Percentiles rank a stretch among this genome's conserved stretches.
phyloP scores from a whole-genome alignment of 2,329 filamentous ascomycete species.

The Arthrinium phaeospermum region DNA sequence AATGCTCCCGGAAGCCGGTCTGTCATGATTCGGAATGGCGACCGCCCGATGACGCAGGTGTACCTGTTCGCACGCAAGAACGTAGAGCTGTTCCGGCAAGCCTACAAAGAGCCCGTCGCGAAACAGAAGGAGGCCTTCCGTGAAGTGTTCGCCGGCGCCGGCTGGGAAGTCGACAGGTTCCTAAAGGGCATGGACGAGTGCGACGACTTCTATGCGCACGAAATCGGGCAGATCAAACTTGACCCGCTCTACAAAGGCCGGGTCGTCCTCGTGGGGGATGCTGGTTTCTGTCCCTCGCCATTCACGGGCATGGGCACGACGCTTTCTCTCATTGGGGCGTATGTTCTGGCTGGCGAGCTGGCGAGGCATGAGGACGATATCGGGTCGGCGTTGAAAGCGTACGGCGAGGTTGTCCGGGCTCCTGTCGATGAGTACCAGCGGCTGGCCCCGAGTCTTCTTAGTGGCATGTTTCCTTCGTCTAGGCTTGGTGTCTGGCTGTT shows the following conservation, averaged over 20 bases:
- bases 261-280: conserved; percentile 59
- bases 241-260: conserved; percentile 51
- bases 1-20: conserved; percentile 42
- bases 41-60: conserved; percentile 40
- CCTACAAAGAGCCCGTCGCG: conserved; percentile 26
- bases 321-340: conserved; percentile 54
- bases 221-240: conserved; percentile 52
- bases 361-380: conserved; percentile 37
- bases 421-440: conserved; percentile 50
- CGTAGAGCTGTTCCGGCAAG: conserved; percentile 20
- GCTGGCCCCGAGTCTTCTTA: conserved; percentile 28
- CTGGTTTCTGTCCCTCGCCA: conserved; percentile 55
- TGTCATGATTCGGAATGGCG: conserved; percentile 46
- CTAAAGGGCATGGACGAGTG: conserved; percentile 28
- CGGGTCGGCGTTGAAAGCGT: conserved; percentile 44
- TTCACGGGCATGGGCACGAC: conserved; percentile 59
- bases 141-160: conserved; percentile 40
- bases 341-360: conserved; percentile 62
- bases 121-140: conserved; percentile 33
- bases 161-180: conserved; percentile 29
- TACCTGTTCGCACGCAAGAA: conserved; percentile 39
- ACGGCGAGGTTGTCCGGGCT: conserved; percentile 51
- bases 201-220: conserved; percentile 53
- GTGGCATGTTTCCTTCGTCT: conserved; percentile 28
- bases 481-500: conserved; percentile 33